Evolutionary conservation across 768 basidiomycete species (phyloP), one percentile per base, ranked within the genome.

Genomic region (Leucosporidium yakuticum): DNA sequence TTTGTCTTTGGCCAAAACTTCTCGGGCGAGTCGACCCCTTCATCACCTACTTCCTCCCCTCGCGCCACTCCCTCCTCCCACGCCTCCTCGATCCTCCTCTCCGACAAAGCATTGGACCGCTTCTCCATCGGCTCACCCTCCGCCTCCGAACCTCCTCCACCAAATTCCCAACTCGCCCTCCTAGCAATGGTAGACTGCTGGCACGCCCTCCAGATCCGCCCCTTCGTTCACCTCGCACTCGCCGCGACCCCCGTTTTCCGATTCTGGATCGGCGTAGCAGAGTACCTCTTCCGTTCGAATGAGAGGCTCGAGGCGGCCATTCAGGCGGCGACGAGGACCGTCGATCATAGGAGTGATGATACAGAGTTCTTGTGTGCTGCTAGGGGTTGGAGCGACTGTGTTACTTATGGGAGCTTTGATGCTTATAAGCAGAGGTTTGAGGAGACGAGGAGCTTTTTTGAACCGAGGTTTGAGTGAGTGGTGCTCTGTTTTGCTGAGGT

Each of bases 161-260:
- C 85, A 12, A 97, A 98, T 77, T 94, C 91, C 1, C 95, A 99
- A 77, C 85, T 98, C 64, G 87, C 91, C 14, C 83, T 99, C 12
- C 85, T 98, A 58, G 93, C 94, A 21, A 98, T 99, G 93, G 96
- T 97, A 25, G 96, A 99, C 79, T 94, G 90, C 75, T 99, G 96
- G 96, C 88, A 90, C 12, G 84, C 85, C 60, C 85, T 98, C 61
- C 81, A 82, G 0, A 93, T 96, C 76, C 85, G 89, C 63, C 96
- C 96, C 0, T 95, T 90, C 77, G 86, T 85, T 44, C 94, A 98
- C 80, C 86, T 98, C 69, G 84, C 88, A 12, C 85, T 98, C 55
- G 95, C 95, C 0, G 95, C 93, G 12, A 99, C 94, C 3, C 96
- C 96, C 0, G 84, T 98, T 47, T 99, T 99, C 81, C 85, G 93